A percentile compares a stretch with the other conserved stretches of the same genome.
phyloP scores from a whole-genome alignment of 495 filamentous ascomycete genomes.

The Aspergillus sclerotioniger region DNA sequence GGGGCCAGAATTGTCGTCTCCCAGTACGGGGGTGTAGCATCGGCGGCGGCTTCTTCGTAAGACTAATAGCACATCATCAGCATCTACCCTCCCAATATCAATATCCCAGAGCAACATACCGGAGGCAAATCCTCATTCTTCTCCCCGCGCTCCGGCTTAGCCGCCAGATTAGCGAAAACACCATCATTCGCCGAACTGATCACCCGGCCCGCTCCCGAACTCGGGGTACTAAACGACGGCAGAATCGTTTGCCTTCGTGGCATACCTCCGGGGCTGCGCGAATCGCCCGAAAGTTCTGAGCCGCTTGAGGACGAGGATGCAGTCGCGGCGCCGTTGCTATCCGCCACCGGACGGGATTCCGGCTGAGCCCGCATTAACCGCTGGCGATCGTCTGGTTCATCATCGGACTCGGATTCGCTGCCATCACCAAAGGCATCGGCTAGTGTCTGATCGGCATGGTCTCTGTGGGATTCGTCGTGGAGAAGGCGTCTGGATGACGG shows the following conservation, averaged over 20 bases:
- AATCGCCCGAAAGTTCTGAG: conserved; percentile 16
- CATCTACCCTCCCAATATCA: not conserved
- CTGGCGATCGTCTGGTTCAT: conserved; percentile 77
- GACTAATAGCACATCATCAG: conserved; percentile 53
- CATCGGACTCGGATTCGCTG: conserved; percentile 69
- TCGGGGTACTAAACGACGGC: conserved; percentile 42
- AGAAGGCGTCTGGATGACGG: conserved; percentile 57
- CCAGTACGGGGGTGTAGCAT: conserved; percentile 97
- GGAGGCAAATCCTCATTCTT: conserved; percentile 85
- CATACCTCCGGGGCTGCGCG: conserved; percentile 25
- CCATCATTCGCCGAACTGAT: conserved; percentile 72
- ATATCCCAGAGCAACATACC: conserved; percentile 54
- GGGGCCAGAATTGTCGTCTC: conserved; percentile 97
- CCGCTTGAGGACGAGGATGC: conserved; percentile 39
- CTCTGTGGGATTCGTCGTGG: conserved; percentile 49
- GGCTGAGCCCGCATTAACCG: conserved; percentile 75
- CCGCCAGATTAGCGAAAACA: conserved; percentile 91
- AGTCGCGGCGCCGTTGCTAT: conserved; percentile 24
- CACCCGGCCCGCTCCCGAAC: conserved; percentile 43
- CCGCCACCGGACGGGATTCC: conserved; percentile 31
- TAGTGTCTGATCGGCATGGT: conserved; percentile 69
- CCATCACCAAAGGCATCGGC: conserved; percentile 85
- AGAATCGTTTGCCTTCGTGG: conserved; percentile 53
- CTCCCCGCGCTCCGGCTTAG: conserved; percentile 84
- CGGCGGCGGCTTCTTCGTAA: conserved; percentile 97